Conservation (phyloP, 139 green algal genomes). For the Haematococcus sp. region DNA sequence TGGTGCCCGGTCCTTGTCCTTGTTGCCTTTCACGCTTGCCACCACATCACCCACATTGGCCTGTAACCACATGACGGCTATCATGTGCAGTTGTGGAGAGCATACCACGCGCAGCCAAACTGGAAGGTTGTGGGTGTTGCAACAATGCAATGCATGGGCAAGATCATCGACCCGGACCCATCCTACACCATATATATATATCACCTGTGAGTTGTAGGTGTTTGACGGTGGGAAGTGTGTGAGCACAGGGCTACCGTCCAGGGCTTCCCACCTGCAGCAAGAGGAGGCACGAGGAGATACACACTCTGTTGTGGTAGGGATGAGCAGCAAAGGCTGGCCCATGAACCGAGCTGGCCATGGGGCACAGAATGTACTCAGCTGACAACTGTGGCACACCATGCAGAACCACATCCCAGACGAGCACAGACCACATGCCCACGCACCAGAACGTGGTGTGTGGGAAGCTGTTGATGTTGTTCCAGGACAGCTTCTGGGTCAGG, state of each 20-base stretch:
- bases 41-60: conserved; percentile 18
- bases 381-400: too few species aligned
- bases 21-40: conserved; percentile 7
- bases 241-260: conserved; percentile 21
- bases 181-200: background rate
- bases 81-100: too few species aligned
- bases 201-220: conserved; percentile 32
- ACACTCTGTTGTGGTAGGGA: too few species aligned
- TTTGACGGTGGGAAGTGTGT: conserved; percentile 32
- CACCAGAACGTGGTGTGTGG: conserved; percentile 36
- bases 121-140: too few species aligned
- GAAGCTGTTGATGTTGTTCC: conserved; percentile 53
- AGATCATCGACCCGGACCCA: too few species aligned
- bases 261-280: conserved; percentile 14
- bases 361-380: too few species aligned
- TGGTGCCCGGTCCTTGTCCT: conserved; percentile 35
- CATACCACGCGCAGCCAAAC: too few species aligned
- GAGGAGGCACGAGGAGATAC: too few species aligned
- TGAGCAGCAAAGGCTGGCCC: too few species aligned
- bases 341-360: too few species aligned
- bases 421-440: background rate
- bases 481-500: conserved; percentile 42
- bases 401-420: too few species aligned
- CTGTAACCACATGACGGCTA: too few species aligned
- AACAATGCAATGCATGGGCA: background rate